Evolutionary conservation across 805 yeast genomes (phyloP).

Genomic region (Saccharomyces eubayanus): DNA sequence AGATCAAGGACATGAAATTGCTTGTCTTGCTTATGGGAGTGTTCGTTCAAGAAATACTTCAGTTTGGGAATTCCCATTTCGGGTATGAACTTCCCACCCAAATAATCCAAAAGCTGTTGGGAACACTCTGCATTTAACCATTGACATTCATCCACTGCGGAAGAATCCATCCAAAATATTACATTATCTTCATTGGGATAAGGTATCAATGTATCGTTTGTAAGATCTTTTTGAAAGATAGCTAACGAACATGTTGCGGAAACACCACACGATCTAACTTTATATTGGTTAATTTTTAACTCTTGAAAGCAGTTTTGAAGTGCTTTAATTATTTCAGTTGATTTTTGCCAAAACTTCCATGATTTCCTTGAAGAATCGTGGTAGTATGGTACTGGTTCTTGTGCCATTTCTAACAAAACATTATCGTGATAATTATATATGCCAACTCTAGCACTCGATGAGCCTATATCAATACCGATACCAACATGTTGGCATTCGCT

Average conservation of each 20-base stretch:
- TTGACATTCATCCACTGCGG: conserved; percentile 32
- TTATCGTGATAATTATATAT: conserved; percentile 16
- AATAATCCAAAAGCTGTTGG: conserved; percentile 11
- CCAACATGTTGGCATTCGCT: conserved; percentile 5
- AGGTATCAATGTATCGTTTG: conserved; percentile 20
- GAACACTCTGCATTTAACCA: conserved; percentile 26
- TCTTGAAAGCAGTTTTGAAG: conserved; percentile 22
- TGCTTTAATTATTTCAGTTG: conserved; percentile 33
- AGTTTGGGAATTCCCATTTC: conserved; percentile 55
- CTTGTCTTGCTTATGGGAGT: conserved; percentile 13
- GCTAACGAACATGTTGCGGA: conserved; percentile 58
- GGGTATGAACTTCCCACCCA: conserved; percentile 43
- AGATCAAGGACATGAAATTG: conserved; percentile 40
- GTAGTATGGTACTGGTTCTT: conserved; percentile 20
- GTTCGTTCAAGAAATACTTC: conserved; percentile 31
- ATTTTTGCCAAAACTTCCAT: conserved; percentile 35
- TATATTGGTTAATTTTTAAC: conserved; percentile 1
- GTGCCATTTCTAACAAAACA: conserved; percentile 5
- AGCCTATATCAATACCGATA: conserved; percentile 45
- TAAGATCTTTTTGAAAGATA: conserved; percentile 33
- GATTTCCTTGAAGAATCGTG: conserved; percentile 14
- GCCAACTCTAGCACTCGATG: conserved; percentile 41
- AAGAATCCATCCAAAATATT: conserved; percentile 54
- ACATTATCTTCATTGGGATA: conserved; percentile 31
- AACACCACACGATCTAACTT: conserved; percentile 30